Evolutionary conservation across 2,329 filamentous ascomycete genomes (phyloP), one percentile per base, ranked within the genome.

Genomic region (Hypoxylon sp.): DNA sequence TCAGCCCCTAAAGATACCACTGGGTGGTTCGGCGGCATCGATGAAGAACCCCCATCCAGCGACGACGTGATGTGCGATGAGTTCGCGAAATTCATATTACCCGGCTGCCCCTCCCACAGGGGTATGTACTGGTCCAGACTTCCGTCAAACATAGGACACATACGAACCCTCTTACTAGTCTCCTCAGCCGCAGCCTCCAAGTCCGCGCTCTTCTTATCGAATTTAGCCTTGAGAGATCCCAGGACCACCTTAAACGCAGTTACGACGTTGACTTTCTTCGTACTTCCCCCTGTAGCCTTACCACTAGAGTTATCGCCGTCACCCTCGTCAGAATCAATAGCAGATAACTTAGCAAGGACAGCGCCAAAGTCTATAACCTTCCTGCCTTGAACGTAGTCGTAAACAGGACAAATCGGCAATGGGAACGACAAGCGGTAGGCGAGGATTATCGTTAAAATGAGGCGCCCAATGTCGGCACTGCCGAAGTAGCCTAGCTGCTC

Each of bases 141-240:
- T 7, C 80, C 82, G 65, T 87, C 84, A 41, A 86, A 75, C 81
- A 87, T 83, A 12, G 85, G 85, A 63, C 85, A 87, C 3, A 75
- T 77, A 16, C 67, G 64, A 2, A 68, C 56, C 16, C 73, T 67
- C 48, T 72, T 60, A 5, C 21, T 61, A 23, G 59, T 63, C 7
- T 62, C 67, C 30, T 63, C 68, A 3, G 60, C 63, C 2, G 65
- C 52, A 4, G 67, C 71, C 48, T 78, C 74, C 41, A 81, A 65
- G 48, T 74, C 73, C 2, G 77, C 78, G 2, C 82, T 69, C 27
- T 82, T 78, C 45, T 74, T 78, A 41, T 79, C 75, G 70, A 81
- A 86, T 74, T 84, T 86, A 19, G 72, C 72, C 72, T 75, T 81
- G 41, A 87, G 78, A 12, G 84, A 79, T 1, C 75, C 74, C 2